Base-by-base conservation (phyloP, 2,329 filamentous ascomycete genomes). In the Immersiporthe knoxdaviesiana region DNA sequence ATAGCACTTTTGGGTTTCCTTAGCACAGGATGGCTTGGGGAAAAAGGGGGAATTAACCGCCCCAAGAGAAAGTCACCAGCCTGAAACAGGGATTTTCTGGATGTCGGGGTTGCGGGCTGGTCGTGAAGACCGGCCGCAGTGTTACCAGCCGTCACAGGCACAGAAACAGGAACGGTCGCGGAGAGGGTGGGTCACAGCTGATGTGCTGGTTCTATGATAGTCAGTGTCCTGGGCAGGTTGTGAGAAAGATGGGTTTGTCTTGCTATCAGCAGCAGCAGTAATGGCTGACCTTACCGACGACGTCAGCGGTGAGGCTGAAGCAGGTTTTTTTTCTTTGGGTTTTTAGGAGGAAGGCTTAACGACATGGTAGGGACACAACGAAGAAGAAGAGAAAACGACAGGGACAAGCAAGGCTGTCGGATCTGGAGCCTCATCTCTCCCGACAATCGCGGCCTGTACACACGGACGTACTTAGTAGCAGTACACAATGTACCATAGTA, bases 51-150 rank as follows among this genome's bases (percentile, higher is more conserved):
- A 35, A 8, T 35, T 39, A 10, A 12, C 5, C 11, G 2, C 37
- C 11, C 39, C 14, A 14, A 18, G 59, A 16, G 39, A 41, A 41
- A 24, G 59, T 18, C n/a, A n/a, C 59, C 16, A 37, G 37, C 59
- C 59, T 44, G 59, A 41, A 62, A 62, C 59, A 62, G 35, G 37
- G 59, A 21, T 24, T 18, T 18, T n/a, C 44, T 41, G 18, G 12
- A 41, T 16, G 35, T n/a, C 35, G 59, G 32, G 59, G n/a, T 24
- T n/a, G 21, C 59, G 59, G 35, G 59, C 44, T 61, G 30, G n/a
- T 62, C 11, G 24, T 44, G 37, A n/a, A 11, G 21, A 5, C 39
- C 30, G 32, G 39, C 24, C 24, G 14, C 35, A 41, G 59, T 44
- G 21, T 24, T n/a, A 18, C 50, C n/a, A 5, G 24, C 24, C n/a